These are phyloP conservation scores for Hypocrella siamensis DNA, from an alignment of 2,329 filamentous ascomycete genomes.

Conservation along the genomic window DNA sequence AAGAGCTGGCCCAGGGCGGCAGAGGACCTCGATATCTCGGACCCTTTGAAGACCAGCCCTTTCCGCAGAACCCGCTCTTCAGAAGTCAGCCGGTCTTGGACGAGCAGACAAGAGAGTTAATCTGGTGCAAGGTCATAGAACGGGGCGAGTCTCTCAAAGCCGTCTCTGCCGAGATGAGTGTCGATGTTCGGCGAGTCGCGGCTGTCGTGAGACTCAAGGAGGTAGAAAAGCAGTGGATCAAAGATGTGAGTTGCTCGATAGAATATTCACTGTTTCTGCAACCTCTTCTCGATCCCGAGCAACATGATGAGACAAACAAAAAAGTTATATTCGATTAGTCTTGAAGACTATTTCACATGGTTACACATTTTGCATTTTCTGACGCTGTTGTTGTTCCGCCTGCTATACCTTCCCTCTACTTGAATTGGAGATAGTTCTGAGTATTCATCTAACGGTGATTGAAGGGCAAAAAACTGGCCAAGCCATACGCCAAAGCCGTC, in stretches of 20 bases:
- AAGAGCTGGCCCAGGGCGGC: slow-evolving; percentile 9
- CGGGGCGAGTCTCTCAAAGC: slow-evolving; percentile 54
- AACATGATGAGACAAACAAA: slow-evolving; percentile 43
- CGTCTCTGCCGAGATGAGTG: slow-evolving; percentile 60
- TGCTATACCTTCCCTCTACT: too few relatives aligned
- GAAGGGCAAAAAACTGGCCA: slow-evolving; percentile 63
- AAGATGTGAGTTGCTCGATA: slow-evolving; percentile 50
- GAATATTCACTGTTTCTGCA: slow-evolving; percentile 2
- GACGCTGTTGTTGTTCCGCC: too few relatives aligned
- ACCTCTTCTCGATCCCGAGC: slow-evolving; percentile 5
- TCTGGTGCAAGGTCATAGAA: slow-evolving; percentile 54
- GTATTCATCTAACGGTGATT: slow-evolving; percentile 4
- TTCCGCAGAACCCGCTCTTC: slow-evolving; percentile 60
- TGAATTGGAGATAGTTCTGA: too few relatives aligned
- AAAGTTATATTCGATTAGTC: slow-evolving; percentile 91
- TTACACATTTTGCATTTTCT: slow-evolving; percentile 40
- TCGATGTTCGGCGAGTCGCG: slow-evolving; percentile 72
- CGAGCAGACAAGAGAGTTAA: slow-evolving; percentile 54
- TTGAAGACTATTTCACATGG: slow-evolving; percentile 89
- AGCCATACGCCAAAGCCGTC: slow-evolving; percentile 61
- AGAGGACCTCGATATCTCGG: slow-evolving; percentile 22
- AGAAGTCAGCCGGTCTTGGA: slow-evolving; percentile 57
- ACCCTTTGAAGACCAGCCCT: slow-evolving; percentile 36
- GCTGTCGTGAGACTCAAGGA: slow-evolving; percentile 77
- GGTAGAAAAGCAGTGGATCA: slow-evolving; percentile 63